Conservation (phyloP, 495 filamentous ascomycete genomes). For the Massariosphaeria phaeospora region DNA sequence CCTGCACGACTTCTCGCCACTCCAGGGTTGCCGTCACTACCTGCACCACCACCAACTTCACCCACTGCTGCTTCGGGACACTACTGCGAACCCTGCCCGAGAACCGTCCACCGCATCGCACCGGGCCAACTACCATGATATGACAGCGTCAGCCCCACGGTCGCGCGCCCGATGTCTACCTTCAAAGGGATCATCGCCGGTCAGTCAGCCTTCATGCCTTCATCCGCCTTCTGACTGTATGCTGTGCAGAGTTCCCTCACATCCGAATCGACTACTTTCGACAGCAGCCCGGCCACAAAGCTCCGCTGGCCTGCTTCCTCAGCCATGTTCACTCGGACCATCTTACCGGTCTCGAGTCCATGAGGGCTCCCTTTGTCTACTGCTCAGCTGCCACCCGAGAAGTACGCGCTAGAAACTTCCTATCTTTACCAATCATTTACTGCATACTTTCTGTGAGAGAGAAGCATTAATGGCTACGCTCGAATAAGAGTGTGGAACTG, state of each 20-base stretch:
- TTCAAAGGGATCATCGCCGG: constrained; percentile 67
- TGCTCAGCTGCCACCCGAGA: constrained; percentile 82
- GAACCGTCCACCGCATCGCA: too few relatives aligned
- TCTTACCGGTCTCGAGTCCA: constrained; percentile 72
- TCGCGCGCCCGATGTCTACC: constrained; percentile 60
- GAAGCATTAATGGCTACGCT: too few relatives aligned
- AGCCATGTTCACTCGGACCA: constrained; percentile 94
- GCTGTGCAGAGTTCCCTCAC: constrained; percentile 58
- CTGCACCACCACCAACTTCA: too few relatives aligned
- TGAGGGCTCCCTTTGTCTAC: constrained; percentile 76
- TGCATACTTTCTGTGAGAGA: too few relatives aligned
- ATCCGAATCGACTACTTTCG: constrained; percentile 86
- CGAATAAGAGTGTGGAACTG: too few relatives aligned
- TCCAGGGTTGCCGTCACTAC: too few relatives aligned
- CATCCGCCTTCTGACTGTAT: constrained; percentile 13
- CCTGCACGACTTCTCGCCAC: too few relatives aligned
- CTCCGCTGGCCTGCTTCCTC: constrained; percentile 81
- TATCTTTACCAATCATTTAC: background rate
- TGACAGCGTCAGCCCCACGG: too few relatives aligned
- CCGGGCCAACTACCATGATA: constrained; percentile 2
- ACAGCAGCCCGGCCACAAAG: constrained; percentile 46
- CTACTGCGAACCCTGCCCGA: too few relatives aligned
- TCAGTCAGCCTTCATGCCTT: constrained; percentile 30
- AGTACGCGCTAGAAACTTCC: constrained; percentile 40
- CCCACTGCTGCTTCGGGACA: too few relatives aligned